A percentile compares a stretch with the other conserved stretches of the same genome.
Evolutionary conservation across 208 protist genomes (phyloP).

Genomic region (Jaenimonas drosophilae): DNA sequence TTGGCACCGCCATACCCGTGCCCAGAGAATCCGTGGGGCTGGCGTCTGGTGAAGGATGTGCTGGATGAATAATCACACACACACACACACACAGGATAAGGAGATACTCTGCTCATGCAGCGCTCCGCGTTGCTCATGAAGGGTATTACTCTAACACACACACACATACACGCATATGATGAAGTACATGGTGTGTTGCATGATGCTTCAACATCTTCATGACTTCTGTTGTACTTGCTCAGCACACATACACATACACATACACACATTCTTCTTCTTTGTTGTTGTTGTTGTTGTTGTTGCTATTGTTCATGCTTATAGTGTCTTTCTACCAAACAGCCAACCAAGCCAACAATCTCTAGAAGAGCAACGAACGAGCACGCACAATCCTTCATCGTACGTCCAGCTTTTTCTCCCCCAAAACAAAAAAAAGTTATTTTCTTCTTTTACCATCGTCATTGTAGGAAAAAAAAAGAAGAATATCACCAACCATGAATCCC

Average conservation of each 20-base stretch:
- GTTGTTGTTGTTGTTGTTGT: neutral
- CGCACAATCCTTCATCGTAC: no score
- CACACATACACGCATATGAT: no score
- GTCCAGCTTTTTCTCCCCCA: constrained; percentile 1
- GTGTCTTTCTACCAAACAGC: neutral
- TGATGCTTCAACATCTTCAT: neutral
- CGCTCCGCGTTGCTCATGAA: no score
- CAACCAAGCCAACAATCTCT: no score
- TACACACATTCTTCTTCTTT: neutral
- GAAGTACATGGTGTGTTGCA: no score
- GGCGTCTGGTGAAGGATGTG: constrained; percentile 65
- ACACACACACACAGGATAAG: neutral
- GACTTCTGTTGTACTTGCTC: neutral
- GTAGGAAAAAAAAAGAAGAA: no score
- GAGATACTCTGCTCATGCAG: no score
- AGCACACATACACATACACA: neutral
- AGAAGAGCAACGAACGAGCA: no score
- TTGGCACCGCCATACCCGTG: constrained; percentile 75
- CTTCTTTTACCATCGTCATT: no score
- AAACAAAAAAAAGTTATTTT: neutral
- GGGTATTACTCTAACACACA: no score
- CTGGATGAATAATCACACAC: constrained; percentile 65
- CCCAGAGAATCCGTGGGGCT: constrained; percentile 79
- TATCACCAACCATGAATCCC: no score
- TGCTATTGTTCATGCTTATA: neutral